phyloP scores from a whole-genome alignment of 192 early-diverging fungal genomes.

The Chytriomyces hyalinus region DNA sequence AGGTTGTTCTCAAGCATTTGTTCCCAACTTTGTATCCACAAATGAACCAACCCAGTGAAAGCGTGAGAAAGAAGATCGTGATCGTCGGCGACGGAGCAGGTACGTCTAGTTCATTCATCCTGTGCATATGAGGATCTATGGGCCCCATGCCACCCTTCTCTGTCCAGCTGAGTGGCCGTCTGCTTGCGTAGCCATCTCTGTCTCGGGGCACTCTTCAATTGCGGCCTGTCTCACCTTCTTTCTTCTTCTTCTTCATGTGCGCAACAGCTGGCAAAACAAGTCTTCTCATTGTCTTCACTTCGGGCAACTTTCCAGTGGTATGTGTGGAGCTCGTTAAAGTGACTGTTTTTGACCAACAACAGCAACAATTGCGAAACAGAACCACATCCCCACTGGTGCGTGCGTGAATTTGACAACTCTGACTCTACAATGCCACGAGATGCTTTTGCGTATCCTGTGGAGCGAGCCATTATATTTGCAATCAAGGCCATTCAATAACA shows the following conservation, averaged over 20 bases:
- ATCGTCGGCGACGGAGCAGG: conserved; percentile 83
- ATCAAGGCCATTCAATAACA: too few relatives aligned
- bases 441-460: conserved; percentile 73
- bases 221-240: too few relatives aligned
- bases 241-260: not conserved
- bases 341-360: not conserved
- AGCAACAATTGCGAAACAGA: not conserved
- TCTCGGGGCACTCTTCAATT: too few relatives aligned
- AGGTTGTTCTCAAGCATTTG: too few relatives aligned
- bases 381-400: conserved; percentile 26
- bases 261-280: conserved; percentile 70
- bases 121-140: too few relatives aligned
- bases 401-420: too few relatives aligned
- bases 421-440: conserved; percentile 68
- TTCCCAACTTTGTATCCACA: too few relatives aligned
- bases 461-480: conserved; percentile 59
- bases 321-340: conserved; percentile 18
- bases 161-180: too few relatives aligned
- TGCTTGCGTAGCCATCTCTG: too few relatives aligned
- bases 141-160: too few relatives aligned
- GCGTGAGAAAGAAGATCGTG: conserved; percentile 70
- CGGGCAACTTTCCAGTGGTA: conserved; percentile 86
- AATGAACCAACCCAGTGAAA: not conserved
- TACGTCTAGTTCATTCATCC: not conserved
- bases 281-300: conserved; percentile 80